Evolutionary conservation across 2,329 filamentous ascomycete species (phyloP), one percentile per base, ranked within the genome.

Genomic region (Sclerotiophoma versabilis): DNA sequence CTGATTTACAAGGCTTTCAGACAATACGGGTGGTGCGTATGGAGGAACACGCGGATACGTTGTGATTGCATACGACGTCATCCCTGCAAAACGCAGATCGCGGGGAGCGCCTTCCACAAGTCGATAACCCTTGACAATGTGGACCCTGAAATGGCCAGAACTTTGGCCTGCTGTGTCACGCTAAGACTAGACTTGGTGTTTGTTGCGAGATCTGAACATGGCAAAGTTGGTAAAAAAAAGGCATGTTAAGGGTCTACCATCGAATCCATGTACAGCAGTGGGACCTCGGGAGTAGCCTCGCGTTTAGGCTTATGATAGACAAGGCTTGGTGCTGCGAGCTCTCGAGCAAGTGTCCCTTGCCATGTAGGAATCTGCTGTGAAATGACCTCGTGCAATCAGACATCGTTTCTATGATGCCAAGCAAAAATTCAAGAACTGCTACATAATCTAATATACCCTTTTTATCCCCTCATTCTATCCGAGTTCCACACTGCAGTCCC

Each of bases 31-130:
- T 29, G 33, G 46, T 39, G 38, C 45, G 37, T 30, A 36, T 54
- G 37, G 17, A 39, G 34, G 41, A 48, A 29, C 32, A 41, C 39
- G 17, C 46, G 45, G 29, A 45, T 49, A 32, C 42, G 45, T 39
- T n/a, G n/a, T n/a, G 39, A 23, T 45, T 27, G 22, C 37, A 25
- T 29, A 14, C 39, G 39, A 54, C 45, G 51, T 54, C 51, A 54
- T 54, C 51, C 51, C 41, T 45, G 51, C 46, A 8, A 45, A 45
- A 29, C 45, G 39, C 39, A 41, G 51, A 45, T 36, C 45, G 39
- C 39, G 45, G 51, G 51, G 45, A 41, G 34, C 45, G 32, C 50
- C 32, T 49, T 20, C 32, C 39, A 29, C 50, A 32, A 33, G 27
- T 23, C 39, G 45, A 29, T 45, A 46, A 49, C 25, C 51, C 51